Conservation (phyloP, 202 grass and related monocot genomes). For the Brachypodium distachyon region DNA sequence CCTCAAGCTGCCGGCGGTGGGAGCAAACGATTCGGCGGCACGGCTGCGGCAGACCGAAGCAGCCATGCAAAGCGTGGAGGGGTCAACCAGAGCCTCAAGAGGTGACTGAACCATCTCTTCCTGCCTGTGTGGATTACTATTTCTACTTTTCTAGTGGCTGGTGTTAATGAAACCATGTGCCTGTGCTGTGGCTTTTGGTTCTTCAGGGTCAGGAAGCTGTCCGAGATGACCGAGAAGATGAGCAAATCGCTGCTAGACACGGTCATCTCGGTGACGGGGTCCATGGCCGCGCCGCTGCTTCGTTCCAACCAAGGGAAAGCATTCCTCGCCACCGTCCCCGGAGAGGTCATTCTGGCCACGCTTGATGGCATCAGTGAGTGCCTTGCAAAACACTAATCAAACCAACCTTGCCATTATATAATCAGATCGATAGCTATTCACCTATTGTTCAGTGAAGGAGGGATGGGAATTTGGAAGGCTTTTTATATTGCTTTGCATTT, state of each 20-base stretch:
- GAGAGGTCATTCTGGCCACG: constrained; percentile 75
- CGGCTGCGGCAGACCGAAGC: constrained; percentile 8
- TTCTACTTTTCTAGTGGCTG: background rate
- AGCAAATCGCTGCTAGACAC: constrained; percentile 74
- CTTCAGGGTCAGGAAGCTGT: constrained; percentile 70
- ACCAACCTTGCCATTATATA: background rate
- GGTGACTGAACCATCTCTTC: constrained; percentile 8
- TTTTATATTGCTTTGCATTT: background rate
- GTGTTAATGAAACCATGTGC: background rate
- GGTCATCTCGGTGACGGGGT: constrained; percentile 57
- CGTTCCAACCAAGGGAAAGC: constrained; percentile 62
- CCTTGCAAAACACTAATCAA: background rate
- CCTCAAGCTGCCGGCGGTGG: constrained; percentile 28
- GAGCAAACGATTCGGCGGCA: background rate
- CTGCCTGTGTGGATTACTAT: background rate
- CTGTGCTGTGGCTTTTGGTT: background rate
- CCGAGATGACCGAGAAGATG: constrained; percentile 93
- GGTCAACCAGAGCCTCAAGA: constrained; percentile 69
- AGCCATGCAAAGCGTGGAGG: constrained; percentile 27
- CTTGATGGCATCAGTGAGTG: constrained; percentile 82
- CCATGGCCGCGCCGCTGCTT: constrained; percentile 60
- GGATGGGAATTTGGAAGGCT: too few relatives aligned
- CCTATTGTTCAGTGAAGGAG: too few relatives aligned
- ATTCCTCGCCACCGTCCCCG: constrained; percentile 51
- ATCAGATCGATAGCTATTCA: too few relatives aligned